Conservation (phyloP, 768 basidiomycete genomes). For the Agrocybe chaxingu region DNA sequence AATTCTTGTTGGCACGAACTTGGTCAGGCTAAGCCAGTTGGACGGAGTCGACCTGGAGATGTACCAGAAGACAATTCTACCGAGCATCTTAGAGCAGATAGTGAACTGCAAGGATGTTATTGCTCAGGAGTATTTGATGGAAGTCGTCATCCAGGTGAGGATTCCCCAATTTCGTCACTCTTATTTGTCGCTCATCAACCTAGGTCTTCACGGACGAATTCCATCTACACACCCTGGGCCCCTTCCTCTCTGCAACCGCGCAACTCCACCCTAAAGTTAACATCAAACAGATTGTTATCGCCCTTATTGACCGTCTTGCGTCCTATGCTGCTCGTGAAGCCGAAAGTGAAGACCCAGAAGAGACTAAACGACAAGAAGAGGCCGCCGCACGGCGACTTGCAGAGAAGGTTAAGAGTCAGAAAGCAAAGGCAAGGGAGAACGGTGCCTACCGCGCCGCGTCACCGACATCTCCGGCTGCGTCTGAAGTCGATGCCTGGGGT, state of each 20-base stretch:
- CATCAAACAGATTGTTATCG: slow-evolving; percentile 98
- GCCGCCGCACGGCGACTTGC: slow-evolving; percentile 86
- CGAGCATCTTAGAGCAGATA: slow-evolving; percentile 93
- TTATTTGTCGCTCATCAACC: slow-evolving; percentile 2
- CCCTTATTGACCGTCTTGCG: slow-evolving; percentile 92
- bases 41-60: slow-evolving; percentile 95
- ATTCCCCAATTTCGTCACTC: not conserved
- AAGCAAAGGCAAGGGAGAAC: slow-evolving; percentile 58
- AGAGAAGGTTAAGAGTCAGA: slow-evolving; percentile 78
- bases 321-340: slow-evolving; percentile 97
- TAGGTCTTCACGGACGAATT: slow-evolving; percentile 99
- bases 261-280: slow-evolving; percentile 97
- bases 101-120: slow-evolving; percentile 99
- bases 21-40: slow-evolving; percentile 91
- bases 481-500: slow-evolving; percentile 45
- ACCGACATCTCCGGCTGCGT: slow-evolving; percentile 30
- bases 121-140: slow-evolving; percentile 99
- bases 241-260: slow-evolving; percentile 94
- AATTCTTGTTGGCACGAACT: slow-evolving; percentile 96
- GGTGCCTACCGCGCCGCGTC: slow-evolving; percentile 30
- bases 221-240: slow-evolving; percentile 92
- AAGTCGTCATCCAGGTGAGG: slow-evolving; percentile 94
- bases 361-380: slow-evolving; percentile 90
- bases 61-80: slow-evolving; percentile 84
- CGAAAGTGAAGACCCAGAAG: slow-evolving; percentile 93